Conservation (phyloP, 176 grass and related monocot species). For the Saccharum officinarum region DNA sequence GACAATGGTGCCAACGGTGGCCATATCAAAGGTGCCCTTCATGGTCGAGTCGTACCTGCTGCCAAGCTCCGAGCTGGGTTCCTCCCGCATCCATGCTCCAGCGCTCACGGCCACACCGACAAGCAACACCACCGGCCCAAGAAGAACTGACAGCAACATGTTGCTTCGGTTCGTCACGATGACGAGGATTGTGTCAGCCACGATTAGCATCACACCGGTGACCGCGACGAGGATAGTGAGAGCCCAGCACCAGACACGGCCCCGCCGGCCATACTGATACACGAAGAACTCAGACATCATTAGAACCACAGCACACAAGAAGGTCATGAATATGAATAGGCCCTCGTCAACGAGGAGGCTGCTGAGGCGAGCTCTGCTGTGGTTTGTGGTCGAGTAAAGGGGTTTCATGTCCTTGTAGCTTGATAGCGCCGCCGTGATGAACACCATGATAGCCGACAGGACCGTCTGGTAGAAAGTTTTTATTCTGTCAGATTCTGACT, state of each 20-base stretch:
- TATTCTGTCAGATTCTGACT: constrained; percentile 1
- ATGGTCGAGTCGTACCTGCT: neutral
- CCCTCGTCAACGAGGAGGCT: constrained; percentile 1
- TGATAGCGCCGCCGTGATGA: neutral
- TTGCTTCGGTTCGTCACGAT: neutral
- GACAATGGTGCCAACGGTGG: neutral
- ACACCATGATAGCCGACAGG: neutral
- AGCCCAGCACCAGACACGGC: neutral
- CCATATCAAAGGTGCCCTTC: constrained; percentile 8
- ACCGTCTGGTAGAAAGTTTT: constrained; percentile 16
- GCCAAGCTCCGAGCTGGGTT: neutral
- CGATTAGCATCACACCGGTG: neutral
- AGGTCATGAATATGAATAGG: neutral
- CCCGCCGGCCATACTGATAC: neutral
- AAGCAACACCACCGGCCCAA: neutral
- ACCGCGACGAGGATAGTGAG: neutral
- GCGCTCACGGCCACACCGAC: neutral
- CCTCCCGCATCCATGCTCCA: neutral
- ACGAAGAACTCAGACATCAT: constrained; percentile 7
- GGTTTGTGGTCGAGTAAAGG: constrained; percentile 3
- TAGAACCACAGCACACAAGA: neutral
- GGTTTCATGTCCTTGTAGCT: constrained; percentile 31
- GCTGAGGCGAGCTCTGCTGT: neutral
- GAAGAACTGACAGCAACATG: neutral
- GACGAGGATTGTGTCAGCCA: constrained; percentile 2